Percentiles rank a stretch among this genome's conserved stretches.
phyloP scores from a whole-genome alignment of 257 asterid species.

The Eustoma russellianum region DNA sequence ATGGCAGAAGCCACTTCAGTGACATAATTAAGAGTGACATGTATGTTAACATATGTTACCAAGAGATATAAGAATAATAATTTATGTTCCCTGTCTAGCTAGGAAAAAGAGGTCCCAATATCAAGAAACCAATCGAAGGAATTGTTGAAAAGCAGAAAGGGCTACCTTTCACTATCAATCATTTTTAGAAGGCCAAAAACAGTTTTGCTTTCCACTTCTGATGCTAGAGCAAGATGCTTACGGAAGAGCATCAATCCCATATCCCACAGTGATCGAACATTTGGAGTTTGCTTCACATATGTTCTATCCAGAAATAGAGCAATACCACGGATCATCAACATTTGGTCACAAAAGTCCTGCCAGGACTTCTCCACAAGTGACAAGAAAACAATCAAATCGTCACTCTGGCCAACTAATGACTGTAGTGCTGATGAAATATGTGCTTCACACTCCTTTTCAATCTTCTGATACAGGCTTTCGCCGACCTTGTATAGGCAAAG shows the following conservation, averaged over 20 bases:
- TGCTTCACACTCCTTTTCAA: constrained; percentile 76
- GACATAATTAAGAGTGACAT: too few relatives aligned
- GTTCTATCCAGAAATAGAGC: constrained; percentile 89
- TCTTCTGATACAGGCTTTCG: constrained; percentile 69
- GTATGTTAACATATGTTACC: too few relatives aligned
- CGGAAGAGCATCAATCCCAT: constrained; percentile 94
- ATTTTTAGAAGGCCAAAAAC: constrained; percentile 84
- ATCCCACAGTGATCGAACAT: constrained; percentile 87
- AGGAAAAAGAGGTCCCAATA: too few relatives aligned
- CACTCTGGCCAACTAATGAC: constrained; percentile 83
- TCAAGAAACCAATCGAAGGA: background rate
- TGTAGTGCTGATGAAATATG: constrained; percentile 58
- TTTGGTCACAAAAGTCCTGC: constrained; percentile 91
- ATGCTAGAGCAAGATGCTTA: constrained; percentile 80
- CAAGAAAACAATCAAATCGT: constrained; percentile 74
- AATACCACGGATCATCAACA: constrained; percentile 87
- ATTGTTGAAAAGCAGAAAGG: background rate
- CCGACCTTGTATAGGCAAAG: constrained; percentile 92
- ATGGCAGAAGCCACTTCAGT: too few relatives aligned
- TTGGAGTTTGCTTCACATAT: constrained; percentile 82
- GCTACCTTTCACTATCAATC: constrained; percentile 88
- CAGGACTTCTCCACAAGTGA: constrained; percentile 87
- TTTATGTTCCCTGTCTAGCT: too few relatives aligned
- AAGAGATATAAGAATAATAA: too few relatives aligned
- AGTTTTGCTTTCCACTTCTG: constrained; percentile 85